Base-by-base conservation (phyloP, 1,284 basidiomycete genomes). In the Trametes hirsuta region DNA sequence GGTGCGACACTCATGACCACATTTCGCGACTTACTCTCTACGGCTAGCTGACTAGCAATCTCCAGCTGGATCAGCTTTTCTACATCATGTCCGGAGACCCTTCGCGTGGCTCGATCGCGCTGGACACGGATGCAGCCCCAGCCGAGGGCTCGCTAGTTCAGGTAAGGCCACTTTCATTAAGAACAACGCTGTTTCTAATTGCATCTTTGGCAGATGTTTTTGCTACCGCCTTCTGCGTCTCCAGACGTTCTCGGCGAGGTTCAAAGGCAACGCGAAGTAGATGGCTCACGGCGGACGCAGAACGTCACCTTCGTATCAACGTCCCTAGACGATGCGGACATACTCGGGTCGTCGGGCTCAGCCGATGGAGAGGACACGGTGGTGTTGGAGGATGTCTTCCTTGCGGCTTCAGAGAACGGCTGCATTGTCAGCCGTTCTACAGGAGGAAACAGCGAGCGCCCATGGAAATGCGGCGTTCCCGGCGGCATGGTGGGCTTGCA, bases 1-100 rank as follows among this genome's bases (percentile, higher is more conserved):
- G 64, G 72, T 64, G 72, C 72, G 55, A 22, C 67, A 41, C 34
- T 51, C 21, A 30, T 30, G 8, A 30, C 8, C 30, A 30, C 30
- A 5, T 30, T 30, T 0, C 30, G 8, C 30, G 30, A 4, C 8
- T 8, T 8, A 8, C 30, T 5, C 8, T 30, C 30, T 30, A 4
- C 8, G 8, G 8, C 30, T 30, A 30, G 30, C 30, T 30, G 5
- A 9, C 21, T 6, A 18, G n/a, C 18, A 39, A 18, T 25, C 6
- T 3, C 3, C 18, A 84, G 81, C 64, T 82, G 8, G 68, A 70
- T 42, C 78, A 81, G 50, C 74, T 87, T 21, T 83, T 83, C 66
- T 77, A 74, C 56, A 89, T 95, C 63, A 84, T 83, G 14, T 88
- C 90, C 0, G 94, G 94, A 1, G 93, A 93, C 72, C 93, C 91